Evolutionary conservation across 495 filamentous ascomycete genomes (phyloP).

Genomic region (Apiosordaria backusii): DNA sequence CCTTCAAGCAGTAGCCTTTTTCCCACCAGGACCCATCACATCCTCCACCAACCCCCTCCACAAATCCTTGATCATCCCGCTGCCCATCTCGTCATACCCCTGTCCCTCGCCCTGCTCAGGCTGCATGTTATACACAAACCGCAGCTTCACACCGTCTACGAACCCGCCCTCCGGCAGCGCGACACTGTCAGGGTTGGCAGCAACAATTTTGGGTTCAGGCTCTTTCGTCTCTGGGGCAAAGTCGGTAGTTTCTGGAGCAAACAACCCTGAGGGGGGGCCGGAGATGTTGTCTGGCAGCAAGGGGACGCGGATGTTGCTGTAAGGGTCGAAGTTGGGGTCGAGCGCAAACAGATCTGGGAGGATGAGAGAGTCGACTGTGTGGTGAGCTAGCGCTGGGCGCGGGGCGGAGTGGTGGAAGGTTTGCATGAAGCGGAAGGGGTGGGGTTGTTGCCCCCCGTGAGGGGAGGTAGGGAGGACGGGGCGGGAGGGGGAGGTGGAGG

Average conservation of each 20-base stretch:
- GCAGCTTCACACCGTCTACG: constrained; percentile 47
- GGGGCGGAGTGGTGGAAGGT: constrained; percentile 46
- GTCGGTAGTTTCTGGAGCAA: constrained; percentile 31
- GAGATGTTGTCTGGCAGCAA: constrained; percentile 44
- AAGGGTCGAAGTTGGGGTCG: constrained; percentile 30
- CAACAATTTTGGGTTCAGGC: constrained; percentile 42
- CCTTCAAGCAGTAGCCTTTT: background rate
- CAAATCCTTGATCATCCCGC: constrained; percentile 42
- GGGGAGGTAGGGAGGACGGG: constrained; percentile 24
- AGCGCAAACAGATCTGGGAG: constrained; percentile 35
- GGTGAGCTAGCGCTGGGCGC: constrained; percentile 21
- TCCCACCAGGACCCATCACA: constrained; percentile 22
- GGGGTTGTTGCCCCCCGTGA: constrained; percentile 22
- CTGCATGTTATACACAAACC: constrained; percentile 35
- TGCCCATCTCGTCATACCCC: constrained; percentile 26
- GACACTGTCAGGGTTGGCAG: constrained; percentile 42
- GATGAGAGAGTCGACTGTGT: constrained; percentile 39
- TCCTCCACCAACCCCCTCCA: constrained; percentile 48
- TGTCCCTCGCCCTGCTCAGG: constrained; percentile 17
- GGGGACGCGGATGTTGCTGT: constrained; percentile 42
- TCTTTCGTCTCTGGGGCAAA: constrained; percentile 30
- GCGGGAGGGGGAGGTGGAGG: constrained; percentile 25
- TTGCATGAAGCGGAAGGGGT: constrained; percentile 45
- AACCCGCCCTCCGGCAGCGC: constrained; percentile 42
- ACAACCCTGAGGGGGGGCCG: constrained; percentile 14